These are phyloP conservation scores for Nicotiana undulata DNA, from an alignment of 257 asterid genomes.

Conservation along the genomic window DNA sequence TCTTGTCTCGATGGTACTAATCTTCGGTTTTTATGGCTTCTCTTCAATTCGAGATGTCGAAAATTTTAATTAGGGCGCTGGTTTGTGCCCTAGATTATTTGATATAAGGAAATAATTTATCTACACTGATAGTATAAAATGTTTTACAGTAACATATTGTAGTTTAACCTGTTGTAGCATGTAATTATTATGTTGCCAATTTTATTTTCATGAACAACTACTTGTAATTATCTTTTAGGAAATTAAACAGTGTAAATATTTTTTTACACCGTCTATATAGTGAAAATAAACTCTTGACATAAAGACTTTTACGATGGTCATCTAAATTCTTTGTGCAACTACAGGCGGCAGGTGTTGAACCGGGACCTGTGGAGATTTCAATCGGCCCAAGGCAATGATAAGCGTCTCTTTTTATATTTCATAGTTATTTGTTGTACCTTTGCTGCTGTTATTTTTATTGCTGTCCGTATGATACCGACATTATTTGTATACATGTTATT, in stretches of 20 bases:
- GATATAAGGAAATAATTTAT: not conserved
- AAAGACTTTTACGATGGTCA: not conserved
- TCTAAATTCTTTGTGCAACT: not conserved
- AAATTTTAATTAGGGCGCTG: not conserved
- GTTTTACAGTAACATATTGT: too few species aligned
- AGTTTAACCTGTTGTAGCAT: too few species aligned
- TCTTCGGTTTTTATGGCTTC: not conserved
- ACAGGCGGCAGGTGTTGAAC: not conserved
- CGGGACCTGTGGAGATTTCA: not conserved
- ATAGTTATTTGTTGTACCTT: not conserved
- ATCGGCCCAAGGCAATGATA: not conserved
- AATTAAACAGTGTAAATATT: too few species aligned
- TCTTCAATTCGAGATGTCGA: not conserved
- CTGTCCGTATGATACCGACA: not conserved
- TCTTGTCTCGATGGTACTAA: not conserved
- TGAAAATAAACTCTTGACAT: too few species aligned
- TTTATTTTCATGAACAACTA: too few species aligned
- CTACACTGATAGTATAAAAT: too few species aligned
- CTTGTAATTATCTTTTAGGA: too few species aligned
- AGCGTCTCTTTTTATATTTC: not conserved
- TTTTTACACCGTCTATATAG: too few species aligned
- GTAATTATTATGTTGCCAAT: too few species aligned
- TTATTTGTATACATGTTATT: too few species aligned
- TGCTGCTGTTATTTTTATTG: not conserved
- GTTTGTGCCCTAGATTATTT: not conserved